Base-by-base conservation (phyloP, 306 rosid species). In the Bauhinia variegata region DNA sequence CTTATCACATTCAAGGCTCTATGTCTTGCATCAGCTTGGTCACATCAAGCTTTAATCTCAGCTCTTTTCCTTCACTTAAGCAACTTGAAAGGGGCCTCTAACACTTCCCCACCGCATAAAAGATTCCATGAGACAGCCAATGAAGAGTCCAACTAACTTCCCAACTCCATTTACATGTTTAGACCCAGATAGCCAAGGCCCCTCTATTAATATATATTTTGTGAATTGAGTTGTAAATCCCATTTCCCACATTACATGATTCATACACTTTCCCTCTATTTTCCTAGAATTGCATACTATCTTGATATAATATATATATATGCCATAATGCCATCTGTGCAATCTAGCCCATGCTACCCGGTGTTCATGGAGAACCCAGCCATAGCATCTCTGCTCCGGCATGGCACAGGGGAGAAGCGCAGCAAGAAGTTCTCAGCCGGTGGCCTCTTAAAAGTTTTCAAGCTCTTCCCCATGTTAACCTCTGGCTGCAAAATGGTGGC, bases 401-500 rank as follows among this genome's bases (percentile, higher is more conserved):
- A 85, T 11, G 60, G 66, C 9, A 2, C 78, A 0, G 70, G 74
- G 38, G 63, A 55, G 16, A 88, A 83, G 63, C 85, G 86, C 8
- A 63, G 60, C 9, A 63, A 62, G 18, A 87, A 79, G 46, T 77
- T 81, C 5, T 60, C 78, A 2, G 44, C 73, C 0, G 90, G 98
- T 0, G 92, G 96, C 0, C 86, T 93, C 2, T 63, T 90, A 1
- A 85, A 85, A 48, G 82, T 93, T 78, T 77, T 93, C 76, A 93
- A 90, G 73, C 85, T 93, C 30, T 85, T 93, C 51, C 99, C 97
- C 0, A 88, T 88, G 97, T 55, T 93, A n/a, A 86, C 82, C 5
- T 90, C 97, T 0, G 97, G 99, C 31, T 93, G 96, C 86, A 93
- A 93, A 74, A 90, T 93, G 99, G 97, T 88, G 33, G 95, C 92